Conservation (phyloP, 2,329 filamentous ascomycete species). For the Didymella arachidicola region DNA sequence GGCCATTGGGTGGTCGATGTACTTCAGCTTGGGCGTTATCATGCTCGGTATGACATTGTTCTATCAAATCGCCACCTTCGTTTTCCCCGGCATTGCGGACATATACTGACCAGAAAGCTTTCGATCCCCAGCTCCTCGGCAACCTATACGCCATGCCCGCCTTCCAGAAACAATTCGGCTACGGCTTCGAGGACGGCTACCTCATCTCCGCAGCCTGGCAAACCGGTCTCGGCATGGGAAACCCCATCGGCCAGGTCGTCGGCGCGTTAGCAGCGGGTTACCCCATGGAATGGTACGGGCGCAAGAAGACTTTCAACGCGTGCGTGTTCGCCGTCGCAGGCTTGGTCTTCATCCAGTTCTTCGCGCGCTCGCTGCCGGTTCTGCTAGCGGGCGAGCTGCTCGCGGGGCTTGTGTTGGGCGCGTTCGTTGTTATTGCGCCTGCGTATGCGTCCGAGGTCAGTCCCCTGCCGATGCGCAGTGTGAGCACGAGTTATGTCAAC, state of each 20-base stretch:
- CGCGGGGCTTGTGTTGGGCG: slow-evolving; percentile 25
- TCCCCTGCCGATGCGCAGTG: slow-evolving; percentile 64
- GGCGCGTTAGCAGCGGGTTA: slow-evolving; percentile 57
- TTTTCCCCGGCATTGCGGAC: too few relatives aligned
- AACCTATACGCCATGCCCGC: slow-evolving; percentile 67
- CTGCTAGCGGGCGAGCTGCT: slow-evolving; percentile 27
- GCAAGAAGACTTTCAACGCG: slow-evolving; percentile 27
- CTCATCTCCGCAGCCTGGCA: slow-evolving; percentile 53
- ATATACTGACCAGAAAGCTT: slow-evolving; percentile 49
- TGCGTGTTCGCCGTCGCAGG: slow-evolving; percentile 34
- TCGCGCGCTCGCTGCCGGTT: slow-evolving; percentile 53
- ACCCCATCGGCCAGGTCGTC: slow-evolving; percentile 64
- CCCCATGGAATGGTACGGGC: slow-evolving; percentile 46
- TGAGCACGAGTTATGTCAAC: slow-evolving; percentile 67
- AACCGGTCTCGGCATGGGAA: slow-evolving; percentile 57
- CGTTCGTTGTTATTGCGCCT: slow-evolving; percentile 30
- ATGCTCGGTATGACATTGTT: slow-evolving; percentile 57
- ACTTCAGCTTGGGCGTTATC: slow-evolving; percentile 67
- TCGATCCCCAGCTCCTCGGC: slow-evolving; percentile 70
- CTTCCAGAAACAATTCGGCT: slow-evolving; percentile 64
- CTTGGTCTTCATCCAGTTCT: slow-evolving; percentile 69
- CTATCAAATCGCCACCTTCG: neutral
- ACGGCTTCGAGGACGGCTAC: slow-evolving; percentile 40
- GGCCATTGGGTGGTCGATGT: slow-evolving; percentile 63
- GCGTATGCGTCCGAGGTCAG: slow-evolving; percentile 19